Evolutionary conservation across 495 filamentous ascomycete species (phyloP), one percentile per base, ranked within the genome.

Genomic region (Penicillium ochrochloron): DNA sequence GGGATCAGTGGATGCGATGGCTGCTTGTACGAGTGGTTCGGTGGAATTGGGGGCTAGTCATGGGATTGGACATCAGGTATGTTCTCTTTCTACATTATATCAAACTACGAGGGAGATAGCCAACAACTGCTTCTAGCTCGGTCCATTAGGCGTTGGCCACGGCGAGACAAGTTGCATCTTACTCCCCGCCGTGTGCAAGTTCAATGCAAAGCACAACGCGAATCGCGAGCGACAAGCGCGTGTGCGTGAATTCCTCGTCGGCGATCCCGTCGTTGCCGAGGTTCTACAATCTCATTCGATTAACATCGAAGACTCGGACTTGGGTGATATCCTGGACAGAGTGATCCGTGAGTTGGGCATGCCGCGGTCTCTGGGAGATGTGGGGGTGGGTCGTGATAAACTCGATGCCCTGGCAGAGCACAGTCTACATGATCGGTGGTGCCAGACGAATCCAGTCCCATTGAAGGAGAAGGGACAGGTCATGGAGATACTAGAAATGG

Each of bases 151-250:
- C 2, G 86, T 89, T 14, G 84, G 83, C 5, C 87, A 90, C 66
- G 87, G 86, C 37, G 85, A 89, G 72, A 90, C 87, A 29, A 88
- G 83, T 67, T 90, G 87, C 63, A 82, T 90, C 37, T 76, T 90
- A 54, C 74, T 89, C 29, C 86, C 86, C 6, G 81, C 80, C 7
- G 88, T 89, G 6, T 82, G 84, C 71, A 84, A 84, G 68, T 89
- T 76, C 67, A 90, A 89, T 67, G 82, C 81, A 1, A 65, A 75
- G 42, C 70, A 80, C 57, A 78, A 75, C 29, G 80, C 81, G 27
- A 84, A 86, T 59, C 69, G 65, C 9, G 75, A 75, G 7, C 68
- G 79, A 5, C 86, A 90, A 68, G 59, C 70, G 6, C 72, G 70
- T 4, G 78, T 87, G 0, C 71, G 81, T 29, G 70, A 82, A 0